A percentile compares a stretch with the other conserved stretches of the same genome.
phyloP scores from a whole-genome alignment of 768 basidiomycete species.

The Tremella mesenterica region DNA sequence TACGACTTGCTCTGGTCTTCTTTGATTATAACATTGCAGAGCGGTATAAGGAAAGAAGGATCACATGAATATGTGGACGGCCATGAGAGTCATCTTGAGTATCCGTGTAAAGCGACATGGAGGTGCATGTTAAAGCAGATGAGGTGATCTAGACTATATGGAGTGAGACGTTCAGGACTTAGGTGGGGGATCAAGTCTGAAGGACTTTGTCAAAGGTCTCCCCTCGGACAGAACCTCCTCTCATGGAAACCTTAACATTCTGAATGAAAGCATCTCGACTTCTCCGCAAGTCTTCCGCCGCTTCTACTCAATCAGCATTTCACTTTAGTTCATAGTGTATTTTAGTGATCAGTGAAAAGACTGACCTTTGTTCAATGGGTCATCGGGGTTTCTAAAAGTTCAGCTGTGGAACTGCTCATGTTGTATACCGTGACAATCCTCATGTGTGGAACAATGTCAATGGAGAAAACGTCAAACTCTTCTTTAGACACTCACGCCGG shows the following conservation, averaged over 20 bases:
- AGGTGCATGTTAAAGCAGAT: no score
- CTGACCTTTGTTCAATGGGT: conserved; percentile 94
- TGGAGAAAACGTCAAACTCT: no score
- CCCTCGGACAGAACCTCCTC: conserved; percentile 67
- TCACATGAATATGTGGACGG: no score
- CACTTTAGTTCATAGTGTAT: not conserved
- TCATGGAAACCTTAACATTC: conserved; percentile 83
- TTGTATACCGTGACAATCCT: not conserved
- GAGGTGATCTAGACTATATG: not conserved
- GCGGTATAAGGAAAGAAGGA: no score
- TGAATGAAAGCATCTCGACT: conserved; percentile 71
- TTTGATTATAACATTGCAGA: no score
- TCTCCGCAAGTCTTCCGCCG: conserved; percentile 85
- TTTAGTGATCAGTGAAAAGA: not conserved
- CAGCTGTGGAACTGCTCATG: not conserved
- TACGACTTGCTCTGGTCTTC: no score
- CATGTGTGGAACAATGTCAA: no score
- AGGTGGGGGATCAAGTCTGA: not conserved
- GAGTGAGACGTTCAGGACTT: not conserved
- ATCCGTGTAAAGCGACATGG: no score
- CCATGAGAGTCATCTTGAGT: no score
- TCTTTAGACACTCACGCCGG: no score
- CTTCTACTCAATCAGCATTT: conserved; percentile 59
- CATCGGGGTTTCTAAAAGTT: conserved; percentile 67
- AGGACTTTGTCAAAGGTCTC: conserved; percentile 68